These are phyloP conservation scores for Basipetospora chlamydospora DNA, from an alignment of 2,329 filamentous ascomycete genomes.

Conservation along the genomic window DNA sequence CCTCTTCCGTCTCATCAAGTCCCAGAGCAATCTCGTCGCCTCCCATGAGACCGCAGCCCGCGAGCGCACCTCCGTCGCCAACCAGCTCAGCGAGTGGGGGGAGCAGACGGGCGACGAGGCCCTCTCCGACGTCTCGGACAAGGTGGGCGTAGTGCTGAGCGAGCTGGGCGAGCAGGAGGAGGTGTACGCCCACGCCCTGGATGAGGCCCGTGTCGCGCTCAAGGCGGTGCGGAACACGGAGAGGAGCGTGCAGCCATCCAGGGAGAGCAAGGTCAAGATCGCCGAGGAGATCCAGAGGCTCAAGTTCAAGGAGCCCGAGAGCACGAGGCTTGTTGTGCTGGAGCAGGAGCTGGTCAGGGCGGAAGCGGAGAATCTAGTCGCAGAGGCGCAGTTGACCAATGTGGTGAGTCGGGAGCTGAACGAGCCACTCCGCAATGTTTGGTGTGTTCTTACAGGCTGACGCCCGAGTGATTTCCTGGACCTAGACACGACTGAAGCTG, in stretches of 20 bases:
- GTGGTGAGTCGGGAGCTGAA: slow-evolving; percentile 43
- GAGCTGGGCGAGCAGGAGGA: slow-evolving; percentile 95
- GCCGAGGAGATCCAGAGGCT: slow-evolving; percentile 83
- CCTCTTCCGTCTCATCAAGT: slow-evolving; percentile 87
- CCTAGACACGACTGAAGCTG: slow-evolving; percentile 80
- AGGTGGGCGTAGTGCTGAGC: slow-evolving; percentile 80
- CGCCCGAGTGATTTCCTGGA: neutral
- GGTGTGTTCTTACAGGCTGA: no score
- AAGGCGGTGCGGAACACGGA: slow-evolving; percentile 95
- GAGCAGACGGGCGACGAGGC: slow-evolving; percentile 80
- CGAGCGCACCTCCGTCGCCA: slow-evolving; percentile 72
- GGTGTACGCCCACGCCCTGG: slow-evolving; percentile 67
- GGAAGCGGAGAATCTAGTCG: slow-evolving; percentile 90
- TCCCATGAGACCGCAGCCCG: slow-evolving; percentile 74
- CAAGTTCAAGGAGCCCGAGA: slow-evolving; percentile 84
- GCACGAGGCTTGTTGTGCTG: slow-evolving; percentile 62
- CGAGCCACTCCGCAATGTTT: no score
- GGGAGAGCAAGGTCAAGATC: slow-evolving; percentile 77
- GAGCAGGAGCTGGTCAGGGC: slow-evolving; percentile 95
- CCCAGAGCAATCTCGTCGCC: slow-evolving; percentile 74
- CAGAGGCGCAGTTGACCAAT: slow-evolving; percentile 92
- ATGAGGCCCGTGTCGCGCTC: slow-evolving; percentile 67
- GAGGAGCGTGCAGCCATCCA: slow-evolving; percentile 81
- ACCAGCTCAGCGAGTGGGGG: slow-evolving; percentile 92
- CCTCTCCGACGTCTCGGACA: slow-evolving; percentile 83